These are phyloP conservation scores for Fusarium luffae DNA, from an alignment of 2,329 filamentous ascomycete species.

Conservation along the genomic window DNA sequence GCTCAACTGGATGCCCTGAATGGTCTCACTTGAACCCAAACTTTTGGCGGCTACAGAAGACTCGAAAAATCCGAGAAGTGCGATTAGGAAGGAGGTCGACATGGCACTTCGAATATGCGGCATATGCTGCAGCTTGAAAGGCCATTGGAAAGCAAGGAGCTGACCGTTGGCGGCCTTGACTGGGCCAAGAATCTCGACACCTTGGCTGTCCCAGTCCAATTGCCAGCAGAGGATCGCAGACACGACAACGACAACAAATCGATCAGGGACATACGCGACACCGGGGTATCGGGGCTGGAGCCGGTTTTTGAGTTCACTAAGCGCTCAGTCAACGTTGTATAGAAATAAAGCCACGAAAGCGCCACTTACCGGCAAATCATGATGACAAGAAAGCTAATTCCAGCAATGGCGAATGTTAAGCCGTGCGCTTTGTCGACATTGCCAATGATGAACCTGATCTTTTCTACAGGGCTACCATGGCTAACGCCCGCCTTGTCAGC, in stretches of 20 bases:
- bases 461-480: constrained; percentile 88
- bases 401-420: constrained; percentile 80
- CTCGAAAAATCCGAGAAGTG: constrained; percentile 97
- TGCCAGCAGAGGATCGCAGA: constrained; percentile 83
- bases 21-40: constrained; percentile 74
- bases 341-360: not conserved
- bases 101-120: constrained; percentile 86
- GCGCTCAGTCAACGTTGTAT: constrained; percentile 5
- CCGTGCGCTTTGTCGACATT: constrained; percentile 75
- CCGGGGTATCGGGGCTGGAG: constrained; percentile 82
- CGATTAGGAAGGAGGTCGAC: constrained; percentile 92
- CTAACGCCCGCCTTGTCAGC: constrained; percentile 74
- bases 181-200: constrained; percentile 84
- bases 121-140: constrained; percentile 81
- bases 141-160: constrained; percentile 84
- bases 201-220: constrained; percentile 81
- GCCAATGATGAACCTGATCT: constrained; percentile 80
- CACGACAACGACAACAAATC: constrained; percentile 87
- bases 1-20: constrained; percentile 84
- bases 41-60: constrained; percentile 96
- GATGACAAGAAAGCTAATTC: constrained; percentile 84
- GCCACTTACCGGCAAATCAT: constrained; percentile 82
- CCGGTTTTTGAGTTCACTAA: constrained; percentile 81
- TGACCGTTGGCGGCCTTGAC: constrained; percentile 79
- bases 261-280: constrained; percentile 91